Evolutionary conservation across 495 filamentous ascomycete genomes (phyloP).

Genomic region (Talaromyces wortmannii): DNA sequence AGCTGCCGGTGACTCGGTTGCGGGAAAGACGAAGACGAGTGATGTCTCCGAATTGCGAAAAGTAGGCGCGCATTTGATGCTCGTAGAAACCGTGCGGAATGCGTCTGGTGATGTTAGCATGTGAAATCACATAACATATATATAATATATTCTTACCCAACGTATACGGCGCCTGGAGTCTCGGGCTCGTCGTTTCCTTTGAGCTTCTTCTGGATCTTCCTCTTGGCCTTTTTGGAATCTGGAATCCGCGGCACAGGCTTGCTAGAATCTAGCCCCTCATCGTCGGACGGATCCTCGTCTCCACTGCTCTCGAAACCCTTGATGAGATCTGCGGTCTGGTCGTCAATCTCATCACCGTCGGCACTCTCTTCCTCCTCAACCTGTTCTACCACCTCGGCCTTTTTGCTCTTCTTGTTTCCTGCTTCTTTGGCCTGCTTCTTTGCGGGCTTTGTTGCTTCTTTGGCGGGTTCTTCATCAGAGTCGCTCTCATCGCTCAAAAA

Average conservation of each 20-base stretch:
- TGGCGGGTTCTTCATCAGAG: conserved; percentile 20
- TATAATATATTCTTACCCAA: conserved; percentile 46
- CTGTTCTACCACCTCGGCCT: conserved; percentile 13
- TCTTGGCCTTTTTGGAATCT: conserved; percentile 57
- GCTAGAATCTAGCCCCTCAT: conserved; percentile 48
- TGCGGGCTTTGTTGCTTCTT: conserved; percentile 13
- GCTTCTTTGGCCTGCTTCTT: conserved; percentile 34
- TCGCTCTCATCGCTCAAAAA: conserved; percentile 40
- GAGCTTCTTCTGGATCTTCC: conserved; percentile 45
- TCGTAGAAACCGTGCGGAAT: conserved; percentile 97
- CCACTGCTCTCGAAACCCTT: conserved; percentile 78
- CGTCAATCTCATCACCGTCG: conserved; percentile 43
- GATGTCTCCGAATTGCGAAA: conserved; percentile 89
- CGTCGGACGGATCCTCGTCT: conserved; percentile 49
- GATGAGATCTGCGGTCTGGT: conserved; percentile 64
- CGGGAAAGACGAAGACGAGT: conserved; percentile 77
- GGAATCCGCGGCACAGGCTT: conserved; percentile 53
- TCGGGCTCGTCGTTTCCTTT: conserved; percentile 29
- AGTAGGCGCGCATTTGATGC: conserved; percentile 88
- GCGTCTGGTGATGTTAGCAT: conserved; percentile 37
- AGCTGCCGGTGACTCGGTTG: conserved; percentile 79
- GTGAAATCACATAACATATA: not conserved
- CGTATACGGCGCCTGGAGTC: conserved; percentile 74
- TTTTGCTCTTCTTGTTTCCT: conserved; percentile 16
- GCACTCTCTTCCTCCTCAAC: conserved; percentile 13